Conservation (phyloP, 139 green algal species). For the Volvox africanus region DNA sequence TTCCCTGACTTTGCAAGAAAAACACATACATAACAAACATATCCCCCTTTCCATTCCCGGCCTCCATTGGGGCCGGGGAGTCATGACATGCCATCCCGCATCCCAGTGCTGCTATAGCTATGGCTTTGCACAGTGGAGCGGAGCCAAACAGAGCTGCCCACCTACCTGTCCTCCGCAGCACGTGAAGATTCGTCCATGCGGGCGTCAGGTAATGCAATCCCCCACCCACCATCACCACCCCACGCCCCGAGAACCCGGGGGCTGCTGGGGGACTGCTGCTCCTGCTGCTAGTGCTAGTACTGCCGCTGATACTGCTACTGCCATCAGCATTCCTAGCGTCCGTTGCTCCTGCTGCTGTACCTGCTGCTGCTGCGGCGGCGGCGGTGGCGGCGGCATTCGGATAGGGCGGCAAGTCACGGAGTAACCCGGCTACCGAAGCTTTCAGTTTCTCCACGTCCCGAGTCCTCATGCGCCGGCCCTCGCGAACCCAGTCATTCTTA, state of each 20-base stretch:
- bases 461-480: constrained; percentile 21
- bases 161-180: constrained; percentile 57
- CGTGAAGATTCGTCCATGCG: constrained; percentile 64
- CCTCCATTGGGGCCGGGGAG: too few species aligned
- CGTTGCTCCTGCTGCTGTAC: neutral
- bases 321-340: neutral
- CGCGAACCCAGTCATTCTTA: constrained; percentile 52
- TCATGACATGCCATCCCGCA: too few species aligned
- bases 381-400: neutral
- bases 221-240: constrained; percentile 64
- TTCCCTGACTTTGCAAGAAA: too few species aligned
- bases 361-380: neutral
- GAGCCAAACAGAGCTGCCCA: too few species aligned
- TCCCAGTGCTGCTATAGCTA: too few species aligned
- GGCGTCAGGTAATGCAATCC: constrained; percentile 64
- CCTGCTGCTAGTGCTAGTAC: neutral
- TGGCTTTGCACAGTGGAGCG: too few species aligned
- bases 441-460: constrained; percentile 8
- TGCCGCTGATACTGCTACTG: neutral
- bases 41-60: too few species aligned
- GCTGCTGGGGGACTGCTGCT: too few species aligned
- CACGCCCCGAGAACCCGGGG: constrained; percentile 47
- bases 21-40: too few species aligned
- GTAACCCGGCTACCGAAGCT: constrained; percentile 33
- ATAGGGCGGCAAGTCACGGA: constrained; percentile 46